Conservation (phyloP, 441 rosid genomes). For the Heliophila coronopifolia region DNA sequence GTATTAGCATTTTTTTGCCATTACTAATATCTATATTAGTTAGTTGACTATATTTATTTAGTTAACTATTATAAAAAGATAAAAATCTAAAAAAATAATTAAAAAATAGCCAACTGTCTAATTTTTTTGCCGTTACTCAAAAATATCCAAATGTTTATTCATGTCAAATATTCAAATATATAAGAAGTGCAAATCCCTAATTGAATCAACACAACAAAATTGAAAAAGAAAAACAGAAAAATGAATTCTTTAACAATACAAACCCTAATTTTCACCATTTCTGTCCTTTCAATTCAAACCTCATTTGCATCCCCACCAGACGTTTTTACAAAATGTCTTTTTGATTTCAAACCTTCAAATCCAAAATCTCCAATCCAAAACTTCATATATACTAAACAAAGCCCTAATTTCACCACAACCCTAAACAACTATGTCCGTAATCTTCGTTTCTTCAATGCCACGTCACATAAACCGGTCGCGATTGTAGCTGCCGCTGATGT, state of each 20-base stretch:
- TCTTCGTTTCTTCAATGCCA: constrained; percentile 29
- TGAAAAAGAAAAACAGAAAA: not conserved
- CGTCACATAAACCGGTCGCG: constrained; percentile 35
- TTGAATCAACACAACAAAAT: not conserved
- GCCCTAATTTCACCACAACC: constrained; percentile 29
- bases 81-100: too few relatives aligned
- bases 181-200: constrained; percentile 9
- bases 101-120: too few relatives aligned
- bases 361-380: constrained; percentile 27
- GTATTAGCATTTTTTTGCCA: too few relatives aligned
- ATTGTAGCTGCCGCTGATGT: constrained; percentile 37
- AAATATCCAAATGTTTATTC: too few relatives aligned
- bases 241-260: constrained; percentile 8
- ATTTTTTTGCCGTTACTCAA: too few relatives aligned
- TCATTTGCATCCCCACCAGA: constrained; percentile 17
- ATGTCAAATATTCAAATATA: not conserved
- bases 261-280: constrained; percentile 9
- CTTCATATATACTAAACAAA: constrained; percentile 21
- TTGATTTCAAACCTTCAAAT: constrained; percentile 17
- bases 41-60: too few relatives aligned
- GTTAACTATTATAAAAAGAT: too few relatives aligned
- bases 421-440: constrained; percentile 37
- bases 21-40: too few relatives aligned
- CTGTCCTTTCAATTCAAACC: constrained; percentile 11
- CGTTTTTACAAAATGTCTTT: constrained; percentile 32